Percentiles rank a stretch among this genome's conserved stretches.
Evolutionary conservation across 129 eudicot species (phyloP).

Genomic region (Tagetes patula): DNA sequence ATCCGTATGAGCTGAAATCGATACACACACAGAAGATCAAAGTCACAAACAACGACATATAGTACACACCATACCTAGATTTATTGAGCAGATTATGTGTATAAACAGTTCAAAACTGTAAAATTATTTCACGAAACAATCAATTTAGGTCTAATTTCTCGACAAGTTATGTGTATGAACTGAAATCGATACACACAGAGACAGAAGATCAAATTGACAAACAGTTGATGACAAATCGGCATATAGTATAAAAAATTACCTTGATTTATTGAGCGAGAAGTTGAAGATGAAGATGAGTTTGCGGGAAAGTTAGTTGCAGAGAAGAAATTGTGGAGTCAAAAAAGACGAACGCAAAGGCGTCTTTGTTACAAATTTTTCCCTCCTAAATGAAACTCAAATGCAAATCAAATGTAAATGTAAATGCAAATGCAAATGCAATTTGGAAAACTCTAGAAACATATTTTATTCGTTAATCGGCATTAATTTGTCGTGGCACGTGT

Average conservation of each 20-base stretch:
- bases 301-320: constrained; percentile 21
- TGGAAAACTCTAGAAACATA: constrained; percentile 19
- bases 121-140: too few relatives aligned
- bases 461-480: constrained; percentile 33
- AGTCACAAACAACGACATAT: too few relatives aligned
- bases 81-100: too few relatives aligned
- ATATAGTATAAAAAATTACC: constrained; percentile 13
- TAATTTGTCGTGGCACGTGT: constrained; percentile 26
- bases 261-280: constrained; percentile 2
- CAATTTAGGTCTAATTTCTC: too few relatives aligned
- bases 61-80: too few relatives aligned
- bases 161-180: too few relatives aligned
- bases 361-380: constrained; percentile 1
- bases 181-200: too few relatives aligned
- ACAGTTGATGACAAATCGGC: too few relatives aligned
- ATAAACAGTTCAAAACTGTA: too few relatives aligned
- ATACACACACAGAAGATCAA: too few relatives aligned
- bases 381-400: constrained; percentile 17
- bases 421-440: constrained; percentile 29
- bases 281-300: constrained; percentile 1
- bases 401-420: constrained; percentile 37
- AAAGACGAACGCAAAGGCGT: background rate
- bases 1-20: too few relatives aligned
- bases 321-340: constrained; percentile 7
- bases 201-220: too few relatives aligned